phyloP scores from a whole-genome alignment of 208 protist species.

The Balamuthia mandrillaris region DNA sequence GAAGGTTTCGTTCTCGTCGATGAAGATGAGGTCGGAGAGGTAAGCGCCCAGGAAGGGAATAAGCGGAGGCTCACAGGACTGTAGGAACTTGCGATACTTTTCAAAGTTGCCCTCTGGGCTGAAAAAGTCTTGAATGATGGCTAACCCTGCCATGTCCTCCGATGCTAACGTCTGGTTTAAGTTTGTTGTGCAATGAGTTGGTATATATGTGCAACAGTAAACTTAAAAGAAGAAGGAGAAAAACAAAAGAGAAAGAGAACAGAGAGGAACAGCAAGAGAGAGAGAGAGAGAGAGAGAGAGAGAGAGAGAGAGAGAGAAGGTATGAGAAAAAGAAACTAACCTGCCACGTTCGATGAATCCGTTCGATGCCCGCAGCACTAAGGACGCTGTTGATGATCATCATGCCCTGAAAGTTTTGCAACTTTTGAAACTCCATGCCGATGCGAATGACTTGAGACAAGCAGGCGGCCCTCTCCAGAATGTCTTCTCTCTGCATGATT shows the following conservation, averaged over 20 bases:
- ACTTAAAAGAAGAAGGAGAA: not conserved
- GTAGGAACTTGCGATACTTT: not conserved
- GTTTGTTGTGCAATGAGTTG: not conserved
- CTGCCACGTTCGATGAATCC: not conserved
- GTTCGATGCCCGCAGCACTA: not conserved
- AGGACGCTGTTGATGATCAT: slow-evolving; percentile 15
- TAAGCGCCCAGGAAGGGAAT: slow-evolving; percentile 4
- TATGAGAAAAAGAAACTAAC: not conserved
- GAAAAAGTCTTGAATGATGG: not conserved
- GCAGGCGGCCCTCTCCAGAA: not conserved
- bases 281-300: not conserved
- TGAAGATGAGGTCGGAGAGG: slow-evolving; percentile 23
- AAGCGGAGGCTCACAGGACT: not conserved
- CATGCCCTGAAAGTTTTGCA: slow-evolving; percentile 28
- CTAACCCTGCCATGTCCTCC: not conserved
- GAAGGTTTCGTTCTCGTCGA: slow-evolving; percentile 1
- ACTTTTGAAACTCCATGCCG: not conserved
- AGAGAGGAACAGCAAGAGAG: not conserved
- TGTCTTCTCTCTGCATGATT: not conserved
- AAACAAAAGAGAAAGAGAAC: not conserved
- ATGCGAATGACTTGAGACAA: not conserved
- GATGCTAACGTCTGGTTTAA: not conserved
- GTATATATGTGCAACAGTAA: not conserved
- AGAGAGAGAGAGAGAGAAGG: not conserved
- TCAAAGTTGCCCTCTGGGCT: not conserved